A percentile compares a stretch with the other conserved stretches of the same genome.
Conservation (phyloP, 495 filamentous ascomycete genomes). For the Neurospora hispaniola region DNA sequence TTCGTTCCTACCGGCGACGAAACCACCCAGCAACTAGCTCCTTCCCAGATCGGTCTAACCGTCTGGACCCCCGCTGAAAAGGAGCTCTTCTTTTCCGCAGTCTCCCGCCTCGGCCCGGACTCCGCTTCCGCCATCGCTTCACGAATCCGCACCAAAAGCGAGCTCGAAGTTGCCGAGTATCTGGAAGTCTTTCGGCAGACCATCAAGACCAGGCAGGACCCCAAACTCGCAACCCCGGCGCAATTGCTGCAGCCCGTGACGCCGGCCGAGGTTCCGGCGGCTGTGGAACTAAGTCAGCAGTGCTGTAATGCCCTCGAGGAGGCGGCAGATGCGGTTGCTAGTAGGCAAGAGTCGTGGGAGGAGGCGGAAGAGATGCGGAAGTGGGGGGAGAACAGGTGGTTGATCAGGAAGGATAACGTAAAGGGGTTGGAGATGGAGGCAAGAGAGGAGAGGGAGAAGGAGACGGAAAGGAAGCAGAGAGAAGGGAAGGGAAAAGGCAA, state of each 20-base stretch:
- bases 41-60: constrained; percentile 55
- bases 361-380: constrained; percentile 40
- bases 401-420: background rate
- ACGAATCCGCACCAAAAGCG: constrained; percentile 59
- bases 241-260: constrained; percentile 8
- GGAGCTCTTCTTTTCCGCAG: constrained; percentile 49
- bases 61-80: constrained; percentile 66
- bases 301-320: constrained; percentile 56
- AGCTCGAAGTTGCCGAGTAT: constrained; percentile 62
- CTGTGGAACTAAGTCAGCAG: constrained; percentile 57
- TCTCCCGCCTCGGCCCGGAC: constrained; percentile 52
- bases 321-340: constrained; percentile 50
- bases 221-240: background rate
- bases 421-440: background rate
- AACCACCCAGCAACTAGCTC: constrained; percentile 3
- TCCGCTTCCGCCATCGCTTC: constrained; percentile 49
- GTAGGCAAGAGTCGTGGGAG: constrained; percentile 47
- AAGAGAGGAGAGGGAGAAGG: background rate
- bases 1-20: constrained; percentile 11
- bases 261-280: constrained; percentile 52
- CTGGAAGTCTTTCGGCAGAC: constrained; percentile 47
- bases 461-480: constrained; percentile 23
- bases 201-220: background rate
- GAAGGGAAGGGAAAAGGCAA: constrained; percentile 6
- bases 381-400: constrained; percentile 26